Conservation (phyloP, 306 rosid genomes). For the Alnus glutinosa region DNA sequence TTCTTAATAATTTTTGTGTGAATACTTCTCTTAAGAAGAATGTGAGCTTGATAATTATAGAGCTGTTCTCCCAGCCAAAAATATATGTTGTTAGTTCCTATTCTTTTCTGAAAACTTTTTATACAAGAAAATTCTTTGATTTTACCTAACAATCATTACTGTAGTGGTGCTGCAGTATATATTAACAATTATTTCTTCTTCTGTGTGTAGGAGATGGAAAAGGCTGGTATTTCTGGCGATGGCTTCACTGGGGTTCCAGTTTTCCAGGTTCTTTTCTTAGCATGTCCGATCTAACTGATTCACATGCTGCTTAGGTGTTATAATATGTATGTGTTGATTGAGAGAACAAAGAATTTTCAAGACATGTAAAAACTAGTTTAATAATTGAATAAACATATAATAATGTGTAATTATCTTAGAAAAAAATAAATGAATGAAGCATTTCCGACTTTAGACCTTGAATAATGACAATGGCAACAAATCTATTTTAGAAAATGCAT, state of each 20-base stretch:
- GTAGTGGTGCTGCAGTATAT: not conserved
- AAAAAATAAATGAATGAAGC: not conserved
- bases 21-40: not conserved
- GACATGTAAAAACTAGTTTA: not conserved
- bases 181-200: slow-evolving; percentile 13
- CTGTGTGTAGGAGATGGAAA: slow-evolving; percentile 66
- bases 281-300: slow-evolving; percentile 14
- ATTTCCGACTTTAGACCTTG: not conserved
- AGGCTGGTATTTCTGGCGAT: slow-evolving; percentile 56
- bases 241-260: slow-evolving; percentile 84
- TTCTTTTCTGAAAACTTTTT: not conserved
- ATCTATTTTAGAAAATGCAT: not conserved
- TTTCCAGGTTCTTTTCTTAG: slow-evolving; percentile 78
- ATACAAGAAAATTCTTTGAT: not conserved
- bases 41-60: not conserved
- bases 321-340: not conserved
- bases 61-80: not conserved
- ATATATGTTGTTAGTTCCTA: not conserved
- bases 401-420: not conserved
- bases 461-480: not conserved
- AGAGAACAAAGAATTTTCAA: slow-evolving; percentile 5
- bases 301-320: slow-evolving; percentile 3
- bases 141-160: not conserved
- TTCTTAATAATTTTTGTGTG: not conserved
- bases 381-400: not conserved